phyloP scores from a whole-genome alignment of 2,329 filamentous ascomycete genomes.

The Chaetomiaceae sp. region DNA sequence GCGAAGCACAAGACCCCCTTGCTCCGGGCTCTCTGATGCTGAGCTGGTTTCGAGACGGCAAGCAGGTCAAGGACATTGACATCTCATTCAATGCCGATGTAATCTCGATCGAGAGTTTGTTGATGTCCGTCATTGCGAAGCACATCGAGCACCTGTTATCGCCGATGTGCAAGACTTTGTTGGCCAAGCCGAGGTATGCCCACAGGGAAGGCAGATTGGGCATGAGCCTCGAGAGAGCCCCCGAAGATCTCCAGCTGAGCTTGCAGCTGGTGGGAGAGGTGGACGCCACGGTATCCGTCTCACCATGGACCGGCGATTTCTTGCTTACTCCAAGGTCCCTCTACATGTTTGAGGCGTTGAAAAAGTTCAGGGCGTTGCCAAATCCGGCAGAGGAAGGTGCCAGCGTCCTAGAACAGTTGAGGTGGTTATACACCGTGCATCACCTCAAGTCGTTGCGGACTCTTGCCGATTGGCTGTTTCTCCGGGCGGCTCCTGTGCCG shows the following conservation, averaged over 20 bases:
- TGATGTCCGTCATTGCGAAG: constrained; percentile 67
- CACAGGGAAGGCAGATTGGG: constrained; percentile 52
- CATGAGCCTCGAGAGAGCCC: constrained; percentile 52
- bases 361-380: constrained; percentile 53
- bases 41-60: constrained; percentile 81
- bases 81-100: constrained; percentile 59
- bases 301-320: constrained; percentile 72
- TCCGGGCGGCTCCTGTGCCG: constrained; percentile 40
- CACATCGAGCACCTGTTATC: constrained; percentile 68
- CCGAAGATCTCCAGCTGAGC: constrained; percentile 45
- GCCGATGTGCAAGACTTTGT: constrained; percentile 57
- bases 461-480: constrained; percentile 58
- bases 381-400: constrained; percentile 53
- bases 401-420: constrained; percentile 52
- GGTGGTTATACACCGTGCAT: constrained; percentile 56
- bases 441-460: too few relatives aligned
- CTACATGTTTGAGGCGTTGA: constrained; percentile 52
- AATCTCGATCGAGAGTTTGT: constrained; percentile 66
- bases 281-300: constrained; percentile 58
- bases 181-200: constrained; percentile 54
- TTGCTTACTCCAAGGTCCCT: constrained; percentile 60
- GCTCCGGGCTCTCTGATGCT: constrained; percentile 51
- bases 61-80: constrained; percentile 63
- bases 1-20: constrained; percentile 35
- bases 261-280: constrained; percentile 63